Evolutionary conservation across 2,329 filamentous ascomycete species (phyloP).

Genomic region (Calonectria ilicicola): DNA sequence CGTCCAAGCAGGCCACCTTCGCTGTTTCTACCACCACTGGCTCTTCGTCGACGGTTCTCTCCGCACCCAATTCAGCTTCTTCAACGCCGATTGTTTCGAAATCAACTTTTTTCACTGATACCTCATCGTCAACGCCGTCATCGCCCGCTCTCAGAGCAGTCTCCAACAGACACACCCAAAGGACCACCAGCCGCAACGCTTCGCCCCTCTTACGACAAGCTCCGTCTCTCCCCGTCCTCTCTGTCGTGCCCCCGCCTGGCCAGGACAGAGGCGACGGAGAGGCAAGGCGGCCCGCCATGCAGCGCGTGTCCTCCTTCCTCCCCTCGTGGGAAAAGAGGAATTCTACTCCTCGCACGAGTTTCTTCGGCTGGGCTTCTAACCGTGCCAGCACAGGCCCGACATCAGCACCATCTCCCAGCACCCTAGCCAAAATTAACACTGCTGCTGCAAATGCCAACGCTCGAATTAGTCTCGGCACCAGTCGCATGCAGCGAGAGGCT

Average conservation of each 20-base stretch:
- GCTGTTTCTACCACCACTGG: slow-evolving; percentile 33
- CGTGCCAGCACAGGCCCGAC: slow-evolving; percentile 57
- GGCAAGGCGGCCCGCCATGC: slow-evolving; percentile 52
- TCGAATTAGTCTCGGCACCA: slow-evolving; percentile 24
- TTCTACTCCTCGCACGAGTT: slow-evolving; percentile 44
- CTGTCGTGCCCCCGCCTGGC: slow-evolving; percentile 48
- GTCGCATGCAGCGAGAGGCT: slow-evolving; percentile 66
- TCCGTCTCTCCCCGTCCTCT: slow-evolving; percentile 40
- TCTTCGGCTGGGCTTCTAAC: slow-evolving; percentile 59
- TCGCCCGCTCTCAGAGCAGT: slow-evolving; percentile 30
- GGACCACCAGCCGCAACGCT: slow-evolving; percentile 30
- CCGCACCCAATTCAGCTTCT: slow-evolving; percentile 28
- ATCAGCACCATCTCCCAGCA: slow-evolving; percentile 32
- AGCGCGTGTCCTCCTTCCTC: slow-evolving; percentile 58
- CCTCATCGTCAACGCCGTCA: neutral
- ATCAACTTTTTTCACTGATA: slow-evolving; percentile 29
- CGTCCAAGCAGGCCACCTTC: slow-evolving; percentile 33
- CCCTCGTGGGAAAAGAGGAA: slow-evolving; percentile 60
- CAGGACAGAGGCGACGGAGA: slow-evolving; percentile 50
- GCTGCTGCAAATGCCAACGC: slow-evolving; percentile 46
- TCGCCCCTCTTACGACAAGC: slow-evolving; percentile 11
- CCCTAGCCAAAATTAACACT: slow-evolving; percentile 50
- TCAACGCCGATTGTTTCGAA: slow-evolving; percentile 35
- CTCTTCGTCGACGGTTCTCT: slow-evolving; percentile 28
- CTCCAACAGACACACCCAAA: slow-evolving; percentile 28